A percentile compares a stretch with the other conserved stretches of the same genome.
Evolutionary conservation across 1,284 basidiomycete species (phyloP).

Genomic region (Phaffia rhodozyma): DNA sequence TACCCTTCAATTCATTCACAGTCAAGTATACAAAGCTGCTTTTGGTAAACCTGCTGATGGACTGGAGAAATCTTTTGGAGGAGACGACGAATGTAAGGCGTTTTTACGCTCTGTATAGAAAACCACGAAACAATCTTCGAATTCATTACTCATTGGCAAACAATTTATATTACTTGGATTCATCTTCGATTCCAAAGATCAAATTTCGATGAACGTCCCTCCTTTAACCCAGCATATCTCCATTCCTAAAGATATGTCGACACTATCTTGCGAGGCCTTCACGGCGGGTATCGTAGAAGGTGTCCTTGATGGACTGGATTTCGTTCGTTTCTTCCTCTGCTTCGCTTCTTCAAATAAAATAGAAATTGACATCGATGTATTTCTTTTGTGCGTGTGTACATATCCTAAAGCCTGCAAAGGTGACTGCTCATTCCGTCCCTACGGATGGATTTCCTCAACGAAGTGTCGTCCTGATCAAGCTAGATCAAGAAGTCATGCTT

Average conservation of each 20-base stretch:
- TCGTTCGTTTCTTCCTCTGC: constrained; percentile 49
- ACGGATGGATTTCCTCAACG: constrained; percentile 66
- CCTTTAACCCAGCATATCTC: constrained; percentile 82
- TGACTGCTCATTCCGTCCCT: constrained; percentile 89
- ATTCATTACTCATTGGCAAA: constrained; percentile 8
- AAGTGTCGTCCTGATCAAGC: constrained; percentile 86
- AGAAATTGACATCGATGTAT: constrained; percentile 12
- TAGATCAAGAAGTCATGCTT: constrained; percentile 78
- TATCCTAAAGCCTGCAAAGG: constrained; percentile 67
- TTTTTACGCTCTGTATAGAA: background rate
- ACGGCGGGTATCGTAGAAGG: constrained; percentile 96
- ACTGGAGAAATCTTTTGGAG: constrained; percentile 89
- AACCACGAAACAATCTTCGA: background rate
- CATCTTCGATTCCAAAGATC: constrained; percentile 48
- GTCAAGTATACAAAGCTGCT: constrained; percentile 83
- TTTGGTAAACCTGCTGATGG: constrained; percentile 90
- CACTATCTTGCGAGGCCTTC: constrained; percentile 89
- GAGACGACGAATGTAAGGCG: constrained; percentile 82
- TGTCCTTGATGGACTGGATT: constrained; percentile 85
- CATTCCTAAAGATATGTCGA: constrained; percentile 84
- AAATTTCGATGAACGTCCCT: constrained; percentile 96
- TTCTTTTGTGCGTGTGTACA: background rate
- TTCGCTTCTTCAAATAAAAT: constrained; percentile 3
- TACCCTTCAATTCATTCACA: constrained; percentile 80
- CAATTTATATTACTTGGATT: constrained; percentile 2